Base-by-base conservation (phyloP, 192 early-diverging fungal species). In the Gonapodya prolifera region DNA sequence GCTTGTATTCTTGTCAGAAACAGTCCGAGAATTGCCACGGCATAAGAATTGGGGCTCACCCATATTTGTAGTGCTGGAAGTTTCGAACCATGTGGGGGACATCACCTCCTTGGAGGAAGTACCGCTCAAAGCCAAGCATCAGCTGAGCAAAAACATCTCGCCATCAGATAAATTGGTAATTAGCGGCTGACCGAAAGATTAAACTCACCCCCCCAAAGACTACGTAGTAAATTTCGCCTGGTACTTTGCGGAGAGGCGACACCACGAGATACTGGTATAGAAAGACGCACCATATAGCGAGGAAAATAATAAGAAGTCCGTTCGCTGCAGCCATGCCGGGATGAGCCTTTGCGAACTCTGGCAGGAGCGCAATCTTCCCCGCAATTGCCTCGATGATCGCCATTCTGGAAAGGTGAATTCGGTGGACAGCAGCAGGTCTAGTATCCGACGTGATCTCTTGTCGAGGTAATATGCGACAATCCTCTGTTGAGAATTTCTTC, bases 41-140 rank as follows among this genome's bases (percentile, higher is more conserved):
- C 8, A 61, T 23, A 61, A 23, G 45, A 61, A 61, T 8, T 61
- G 45, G 45, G 45, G 8, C 23, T 61, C 23, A 61, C 45, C 71
- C 71, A 32, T 73, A 73, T 32, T 73, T 73, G 31, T 73, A 73
- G 31, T 73, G 71, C 71, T 73, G 71, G 8, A 73, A 29, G 71
- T 73, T 73, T 32, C 71, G 18, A 73, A 73, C 71, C 71, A 30
- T 32, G 29, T 73, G 71, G 29, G 71, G 71, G 18, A 73, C 71
- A 29, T 73, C 28, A 2, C 71, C 71, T 2, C 71, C 71, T 29
- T 13, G 2, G 8, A 32, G 28, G 32, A 73, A 73, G 31, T 73
- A 73, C 2, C 71, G 71, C 13, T 73, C 71, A 23, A 16, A 61
- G 8, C 71, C 71, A 16, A 73, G 32, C 8, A 32, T 32, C 8